phyloP scores from a whole-genome alignment of 495 filamentous ascomycete species.

The Talaromyces wortmannii region DNA sequence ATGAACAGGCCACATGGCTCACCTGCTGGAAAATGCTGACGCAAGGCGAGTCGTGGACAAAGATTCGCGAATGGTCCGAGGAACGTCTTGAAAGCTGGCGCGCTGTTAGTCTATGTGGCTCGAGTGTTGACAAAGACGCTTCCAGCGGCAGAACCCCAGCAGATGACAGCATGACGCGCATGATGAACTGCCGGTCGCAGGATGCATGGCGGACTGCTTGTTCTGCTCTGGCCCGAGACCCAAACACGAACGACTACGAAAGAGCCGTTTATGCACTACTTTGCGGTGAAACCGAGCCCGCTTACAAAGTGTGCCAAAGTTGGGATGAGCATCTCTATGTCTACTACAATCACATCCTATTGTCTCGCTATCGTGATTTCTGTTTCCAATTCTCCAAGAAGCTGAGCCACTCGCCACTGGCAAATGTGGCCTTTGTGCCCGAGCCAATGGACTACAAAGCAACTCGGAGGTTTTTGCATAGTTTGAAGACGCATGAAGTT shows the following conservation, averaged over 20 bases:
- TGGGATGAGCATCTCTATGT: constrained; percentile 93
- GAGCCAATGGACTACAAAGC: constrained; percentile 33
- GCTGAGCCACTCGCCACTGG: constrained; percentile 27
- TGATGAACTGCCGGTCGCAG: constrained; percentile 44
- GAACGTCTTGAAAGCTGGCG: constrained; percentile 80
- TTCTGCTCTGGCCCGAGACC: constrained; percentile 62
- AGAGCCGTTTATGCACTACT: constrained; percentile 84
- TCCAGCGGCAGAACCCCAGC: constrained; percentile 25
- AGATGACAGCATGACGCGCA: constrained; percentile 35
- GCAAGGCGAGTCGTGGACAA: constrained; percentile 61
- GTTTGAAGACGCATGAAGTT: constrained; percentile 25
- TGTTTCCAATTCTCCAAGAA: constrained; percentile 38
- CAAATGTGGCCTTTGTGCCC: constrained; percentile 24
- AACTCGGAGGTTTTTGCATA: constrained; percentile 30
- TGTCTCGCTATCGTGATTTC: constrained; percentile 41
- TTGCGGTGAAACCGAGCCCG: constrained; percentile 71
- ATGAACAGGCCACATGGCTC: constrained; percentile 82
- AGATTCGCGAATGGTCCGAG: constrained; percentile 74
- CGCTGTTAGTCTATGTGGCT: constrained; percentile 46
- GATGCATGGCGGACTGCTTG: constrained; percentile 77
- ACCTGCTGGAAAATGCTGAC: constrained; percentile 84
- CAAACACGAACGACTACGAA: constrained; percentile 68
- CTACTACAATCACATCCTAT: constrained; percentile 75
- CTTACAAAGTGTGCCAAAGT: constrained; percentile 65
- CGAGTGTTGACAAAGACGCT: constrained; percentile 26